These are phyloP conservation scores for Plenodomus biglobosus DNA, from an alignment of 2,329 filamentous ascomycete species.

Conservation along the genomic window DNA sequence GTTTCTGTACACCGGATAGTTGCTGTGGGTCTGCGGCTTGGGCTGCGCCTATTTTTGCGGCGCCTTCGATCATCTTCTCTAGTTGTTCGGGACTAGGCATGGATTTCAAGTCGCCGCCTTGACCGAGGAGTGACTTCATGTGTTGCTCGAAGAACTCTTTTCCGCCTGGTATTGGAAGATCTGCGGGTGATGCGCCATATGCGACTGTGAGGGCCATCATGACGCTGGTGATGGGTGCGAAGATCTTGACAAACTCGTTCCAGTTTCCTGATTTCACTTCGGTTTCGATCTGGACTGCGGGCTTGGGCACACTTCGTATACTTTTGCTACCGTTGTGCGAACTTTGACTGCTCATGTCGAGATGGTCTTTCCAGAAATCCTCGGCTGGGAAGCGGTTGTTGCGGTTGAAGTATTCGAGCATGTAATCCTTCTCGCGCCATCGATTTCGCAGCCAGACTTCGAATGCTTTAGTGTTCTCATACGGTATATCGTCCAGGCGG, in stretches of 20 bases:
- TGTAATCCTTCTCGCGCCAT: conserved; percentile 89
- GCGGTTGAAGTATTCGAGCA: conserved; percentile 75
- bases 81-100: conserved; percentile 40
- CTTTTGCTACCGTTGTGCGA: conserved; percentile 35
- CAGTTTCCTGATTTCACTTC: conserved; percentile 53
- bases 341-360: conserved; percentile 42
- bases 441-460: conserved; percentile 81
- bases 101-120: conserved; percentile 38
- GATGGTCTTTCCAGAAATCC: conserved; percentile 49
- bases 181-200: conserved; percentile 44
- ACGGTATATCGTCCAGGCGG: conserved; percentile 74
- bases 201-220: conserved; percentile 52
- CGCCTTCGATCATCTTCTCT: conserved; percentile 43
- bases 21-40: conserved; percentile 33
- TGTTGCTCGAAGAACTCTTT: conserved; percentile 41
- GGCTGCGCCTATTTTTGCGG: conserved; percentile 35
- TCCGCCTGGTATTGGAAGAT: conserved; percentile 39
- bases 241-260: conserved; percentile 56
- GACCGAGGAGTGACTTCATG: conserved; percentile 35
- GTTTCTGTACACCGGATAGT: conserved; percentile 29
- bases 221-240: conserved; percentile 54
- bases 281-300: conserved; percentile 51
- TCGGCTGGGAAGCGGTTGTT: conserved; percentile 80
- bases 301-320: conserved; percentile 36
- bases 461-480: conserved; percentile 72